phyloP scores from a whole-genome alignment of 225 moss, liverwort and hornwort genomes.

The Sphagnum tenellum region DNA sequence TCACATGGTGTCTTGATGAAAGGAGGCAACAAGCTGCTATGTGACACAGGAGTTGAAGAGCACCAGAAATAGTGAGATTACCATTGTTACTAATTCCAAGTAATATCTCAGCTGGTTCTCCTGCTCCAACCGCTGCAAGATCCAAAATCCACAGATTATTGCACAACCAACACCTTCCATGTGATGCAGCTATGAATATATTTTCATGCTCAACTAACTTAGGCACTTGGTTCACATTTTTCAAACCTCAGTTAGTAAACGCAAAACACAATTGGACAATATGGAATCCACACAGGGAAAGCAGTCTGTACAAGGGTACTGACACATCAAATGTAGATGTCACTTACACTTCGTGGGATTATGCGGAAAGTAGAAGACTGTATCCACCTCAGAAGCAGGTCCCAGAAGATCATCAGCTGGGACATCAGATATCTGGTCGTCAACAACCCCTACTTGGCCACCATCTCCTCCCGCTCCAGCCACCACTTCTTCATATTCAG shows the following conservation, averaged over 20 bases:
- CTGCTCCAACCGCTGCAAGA: conserved; percentile 63
- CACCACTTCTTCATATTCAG: conserved; percentile 26
- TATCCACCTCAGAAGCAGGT: conserved; percentile 50
- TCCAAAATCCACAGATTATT: conserved; percentile 4
- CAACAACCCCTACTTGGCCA: conserved; percentile 37
- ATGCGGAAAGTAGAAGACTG: conserved; percentile 55
- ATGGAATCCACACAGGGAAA: neutral
- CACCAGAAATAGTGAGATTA: conserved; percentile 8
- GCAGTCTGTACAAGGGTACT: neutral
- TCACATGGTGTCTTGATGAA: neutral
- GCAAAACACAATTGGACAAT: no score
- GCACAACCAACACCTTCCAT: neutral
- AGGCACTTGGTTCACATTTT: no score
- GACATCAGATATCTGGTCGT: conserved; percentile 37
- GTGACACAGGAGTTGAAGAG: neutral
- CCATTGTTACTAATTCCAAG: conserved; percentile 78
- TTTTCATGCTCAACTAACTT: neutral
- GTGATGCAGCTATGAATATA: neutral
- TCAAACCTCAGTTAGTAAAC: no score
- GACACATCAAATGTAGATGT: neutral
- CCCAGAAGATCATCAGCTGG: conserved; percentile 48
- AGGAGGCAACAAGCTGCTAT: neutral
- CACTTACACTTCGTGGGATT: conserved; percentile 57
- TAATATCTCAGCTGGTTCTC: conserved; percentile 60
- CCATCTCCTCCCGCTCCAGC: conserved; percentile 23